Evolutionary conservation across 2,329 filamentous ascomycete species (phyloP).

Genomic region (Beauveria australis): DNA sequence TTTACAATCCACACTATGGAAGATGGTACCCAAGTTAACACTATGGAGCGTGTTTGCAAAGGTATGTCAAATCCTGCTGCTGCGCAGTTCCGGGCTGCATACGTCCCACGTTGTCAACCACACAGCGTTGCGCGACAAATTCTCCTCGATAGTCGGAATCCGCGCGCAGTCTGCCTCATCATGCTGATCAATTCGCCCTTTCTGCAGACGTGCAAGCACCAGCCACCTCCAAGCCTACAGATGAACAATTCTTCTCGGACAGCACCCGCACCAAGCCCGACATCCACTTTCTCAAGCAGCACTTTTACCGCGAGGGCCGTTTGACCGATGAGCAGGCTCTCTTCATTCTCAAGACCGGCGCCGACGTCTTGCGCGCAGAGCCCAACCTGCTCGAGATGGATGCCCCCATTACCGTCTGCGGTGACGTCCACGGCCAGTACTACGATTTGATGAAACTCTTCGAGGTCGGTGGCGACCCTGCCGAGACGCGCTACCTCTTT

Average conservation of each 20-base stretch:
- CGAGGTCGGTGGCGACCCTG: constrained; percentile 92
- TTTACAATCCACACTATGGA: constrained; percentile 99
- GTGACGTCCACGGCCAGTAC: constrained; percentile 97
- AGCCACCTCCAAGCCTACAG: constrained; percentile 82
- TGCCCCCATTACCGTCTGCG: constrained; percentile 95
- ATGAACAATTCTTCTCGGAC: constrained; percentile 90
- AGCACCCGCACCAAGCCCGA: constrained; percentile 82
- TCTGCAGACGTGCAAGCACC: constrained; percentile 88
- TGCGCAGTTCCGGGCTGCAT: not conserved
- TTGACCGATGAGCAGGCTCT: constrained; percentile 95
- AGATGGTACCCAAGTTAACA: constrained; percentile 91
- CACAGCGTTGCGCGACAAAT: not conserved
- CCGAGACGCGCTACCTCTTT: constrained; percentile 95
- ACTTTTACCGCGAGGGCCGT: constrained; percentile 95
- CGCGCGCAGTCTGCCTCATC: not conserved
- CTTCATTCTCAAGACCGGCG: constrained; percentile 85
- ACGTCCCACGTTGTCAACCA: not conserved
- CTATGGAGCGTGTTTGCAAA: constrained; percentile 94
- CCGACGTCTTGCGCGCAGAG: constrained; percentile 79
- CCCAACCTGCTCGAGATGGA: constrained; percentile 99
- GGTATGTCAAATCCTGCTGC: constrained; percentile 46
- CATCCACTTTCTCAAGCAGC: constrained; percentile 90
- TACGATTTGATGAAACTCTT: constrained; percentile 99
- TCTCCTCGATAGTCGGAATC: not conserved
- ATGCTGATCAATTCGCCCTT: not conserved